These are phyloP conservation scores for Phyllostachys edulis DNA, from an alignment of 176 grass and related monocot species.

Conservation along the genomic window DNA sequence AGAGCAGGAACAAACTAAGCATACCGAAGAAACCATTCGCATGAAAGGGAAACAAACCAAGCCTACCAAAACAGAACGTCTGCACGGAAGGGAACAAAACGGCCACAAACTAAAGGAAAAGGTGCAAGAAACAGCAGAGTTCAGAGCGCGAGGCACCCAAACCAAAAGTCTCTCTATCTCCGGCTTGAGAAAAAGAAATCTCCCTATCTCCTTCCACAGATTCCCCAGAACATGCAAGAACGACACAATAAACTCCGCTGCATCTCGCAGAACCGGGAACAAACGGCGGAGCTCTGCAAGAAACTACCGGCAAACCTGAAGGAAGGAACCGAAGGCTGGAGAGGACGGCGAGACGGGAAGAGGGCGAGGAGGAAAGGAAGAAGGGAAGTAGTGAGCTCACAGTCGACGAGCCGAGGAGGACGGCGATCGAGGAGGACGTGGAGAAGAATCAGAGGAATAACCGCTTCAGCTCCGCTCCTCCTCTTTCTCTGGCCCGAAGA, in stretches of 20 bases:
- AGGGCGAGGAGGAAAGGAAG: neutral
- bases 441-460: neutral
- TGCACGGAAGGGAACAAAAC: neutral
- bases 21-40: neutral
- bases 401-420: conserved; percentile 19
- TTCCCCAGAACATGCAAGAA: neutral
- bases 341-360: neutral
- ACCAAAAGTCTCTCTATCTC: neutral
- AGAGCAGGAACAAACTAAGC: neutral
- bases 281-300: neutral
- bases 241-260: neutral
- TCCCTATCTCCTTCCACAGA: neutral
- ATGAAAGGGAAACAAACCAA: neutral
- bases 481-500: neutral
- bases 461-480: conserved; percentile 35
- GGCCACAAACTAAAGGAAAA: neutral
- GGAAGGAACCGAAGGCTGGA: neutral
- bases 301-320: neutral
- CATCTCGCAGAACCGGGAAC: neutral
- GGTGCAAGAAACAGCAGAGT: neutral
- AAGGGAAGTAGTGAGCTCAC: conserved; percentile 18
- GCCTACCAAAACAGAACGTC: neutral
- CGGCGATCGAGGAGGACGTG: neutral
- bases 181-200: neutral
- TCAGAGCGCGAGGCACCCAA: neutral